Base-by-base conservation (phyloP, 768 basidiomycete genomes). In the Serendipita sp. region DNA sequence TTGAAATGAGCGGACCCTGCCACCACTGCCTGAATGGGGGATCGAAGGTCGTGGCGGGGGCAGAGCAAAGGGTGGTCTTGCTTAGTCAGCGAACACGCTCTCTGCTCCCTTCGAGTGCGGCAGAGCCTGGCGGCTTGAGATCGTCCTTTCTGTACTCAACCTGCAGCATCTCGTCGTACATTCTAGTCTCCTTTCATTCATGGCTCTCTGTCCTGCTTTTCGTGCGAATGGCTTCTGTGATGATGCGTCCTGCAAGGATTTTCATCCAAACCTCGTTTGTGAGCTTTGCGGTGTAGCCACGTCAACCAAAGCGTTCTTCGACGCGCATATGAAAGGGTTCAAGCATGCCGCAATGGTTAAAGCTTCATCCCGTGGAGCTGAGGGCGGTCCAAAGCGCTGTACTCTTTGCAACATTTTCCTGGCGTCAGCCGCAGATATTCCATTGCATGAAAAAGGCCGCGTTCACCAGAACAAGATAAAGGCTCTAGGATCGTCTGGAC, bases 211-310 rank as follows among this genome's bases (percentile, higher is more conserved):
- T 60, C 18, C 55, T n/a, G 34, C 23, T 27, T 60, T 60, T 37
- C 55, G 55, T 29, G 8, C 23, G 8, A 8, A 60, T 60, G 55
- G 55, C 18, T 23, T 60, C 34, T 60, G 55, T n/a, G 34, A 31
- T 3, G 55, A 31, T 34, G 11, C 23, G 10, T 27, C 27, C 18
- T 60, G 55, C 36, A 23, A 23, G 23, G 10, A 60, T 34, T 31
- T 60, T 60, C 55, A 60, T 60, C 55, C 55, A 60, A 60, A 60
- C 36, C 55, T 60, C 55, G 36, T 60, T 60, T 60, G 55, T 29
- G 55, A 60, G 27, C 55, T 60, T 27, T 60, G 55, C 33, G 55
- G 55, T 10, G 33, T 60, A 60, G 36, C 36, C 8, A 34, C 55
- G 11, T n/a, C 16, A 4, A 60, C 13, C n/a, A 10, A 60, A 60